Conservation (phyloP, 441 rosid species). For the Mallotus repandus region DNA sequence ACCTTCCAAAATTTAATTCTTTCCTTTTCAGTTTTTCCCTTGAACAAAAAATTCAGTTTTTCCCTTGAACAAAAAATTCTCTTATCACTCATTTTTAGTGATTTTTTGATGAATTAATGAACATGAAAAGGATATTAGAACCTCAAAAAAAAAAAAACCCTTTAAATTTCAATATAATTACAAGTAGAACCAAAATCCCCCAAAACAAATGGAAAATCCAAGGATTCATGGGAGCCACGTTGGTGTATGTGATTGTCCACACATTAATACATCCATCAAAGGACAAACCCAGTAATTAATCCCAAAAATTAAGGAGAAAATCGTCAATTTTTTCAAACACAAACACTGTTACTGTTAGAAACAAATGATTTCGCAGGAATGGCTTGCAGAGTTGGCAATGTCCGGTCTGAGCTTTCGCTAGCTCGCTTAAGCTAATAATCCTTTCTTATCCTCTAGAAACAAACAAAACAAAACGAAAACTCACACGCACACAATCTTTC, state of each 20-base stretch:
- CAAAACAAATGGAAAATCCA: slow-evolving; percentile 15
- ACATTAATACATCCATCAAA: background rate
- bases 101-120: background rate
- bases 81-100: background rate
- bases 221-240: slow-evolving; percentile 29
- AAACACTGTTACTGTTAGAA: background rate
- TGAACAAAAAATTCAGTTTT: background rate
- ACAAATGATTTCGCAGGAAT: slow-evolving; percentile 34
- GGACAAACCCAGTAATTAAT: background rate
- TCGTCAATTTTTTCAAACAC: slow-evolving; percentile 10
- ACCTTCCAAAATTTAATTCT: background rate
- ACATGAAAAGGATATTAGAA: background rate
- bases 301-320: slow-evolving; percentile 8
- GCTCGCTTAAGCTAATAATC: no score
- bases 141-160: background rate
- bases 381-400: slow-evolving; percentile 65
- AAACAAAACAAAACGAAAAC: no score
- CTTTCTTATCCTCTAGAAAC: no score
- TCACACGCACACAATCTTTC: slow-evolving; percentile 12
- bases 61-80: background rate
- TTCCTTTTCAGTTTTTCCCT: no score
- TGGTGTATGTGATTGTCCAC: background rate
- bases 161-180: background rate
- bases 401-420: background rate
- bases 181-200: background rate